Percentiles rank a stretch among this genome's conserved stretches.
Conservation (phyloP, 257 asterid genomes). For the Nicotiana noctiflora region DNA sequence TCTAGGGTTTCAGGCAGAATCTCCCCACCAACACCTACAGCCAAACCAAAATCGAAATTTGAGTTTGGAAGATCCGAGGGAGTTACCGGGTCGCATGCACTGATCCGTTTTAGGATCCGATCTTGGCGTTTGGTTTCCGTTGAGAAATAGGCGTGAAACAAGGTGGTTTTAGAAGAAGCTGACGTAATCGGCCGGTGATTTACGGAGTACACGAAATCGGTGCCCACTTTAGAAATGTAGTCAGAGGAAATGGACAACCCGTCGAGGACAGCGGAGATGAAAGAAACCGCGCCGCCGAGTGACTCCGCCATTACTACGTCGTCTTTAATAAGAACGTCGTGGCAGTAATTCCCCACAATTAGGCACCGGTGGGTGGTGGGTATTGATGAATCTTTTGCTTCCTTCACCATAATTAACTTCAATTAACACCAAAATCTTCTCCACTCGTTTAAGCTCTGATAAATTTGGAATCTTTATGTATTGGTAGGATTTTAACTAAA, state of each 20-base stretch:
- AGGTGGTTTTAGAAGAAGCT: conserved; percentile 48
- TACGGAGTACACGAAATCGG: conserved; percentile 60
- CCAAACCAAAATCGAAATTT: conserved; percentile 65
- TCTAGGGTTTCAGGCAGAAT: conserved; percentile 70
- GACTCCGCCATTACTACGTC: conserved; percentile 58
- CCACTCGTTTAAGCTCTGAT: neutral
- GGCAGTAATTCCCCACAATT: conserved; percentile 91
- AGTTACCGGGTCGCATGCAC: conserved; percentile 51
- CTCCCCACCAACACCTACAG: conserved; percentile 94
- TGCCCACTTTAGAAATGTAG: conserved; percentile 64
- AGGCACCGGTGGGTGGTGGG: conserved; percentile 33
- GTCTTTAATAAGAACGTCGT: conserved; percentile 72
- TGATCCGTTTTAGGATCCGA: conserved; percentile 64
- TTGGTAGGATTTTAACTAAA: neutral
- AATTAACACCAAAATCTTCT: neutral
- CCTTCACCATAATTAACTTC: conserved; percentile 2
- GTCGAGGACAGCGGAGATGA: conserved; percentile 72
- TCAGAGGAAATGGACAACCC: conserved; percentile 52
- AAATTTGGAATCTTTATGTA: neutral
- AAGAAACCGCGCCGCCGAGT: conserved; percentile 92
- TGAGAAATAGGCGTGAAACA: conserved; percentile 71
- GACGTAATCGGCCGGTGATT: conserved; percentile 39
- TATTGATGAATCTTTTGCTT: conserved; percentile 8
- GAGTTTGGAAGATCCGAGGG: conserved; percentile 58
- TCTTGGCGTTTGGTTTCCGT: conserved; percentile 61